Conservation (phyloP, 331 rosid species). For the Rhamnella rubrinervis region DNA sequence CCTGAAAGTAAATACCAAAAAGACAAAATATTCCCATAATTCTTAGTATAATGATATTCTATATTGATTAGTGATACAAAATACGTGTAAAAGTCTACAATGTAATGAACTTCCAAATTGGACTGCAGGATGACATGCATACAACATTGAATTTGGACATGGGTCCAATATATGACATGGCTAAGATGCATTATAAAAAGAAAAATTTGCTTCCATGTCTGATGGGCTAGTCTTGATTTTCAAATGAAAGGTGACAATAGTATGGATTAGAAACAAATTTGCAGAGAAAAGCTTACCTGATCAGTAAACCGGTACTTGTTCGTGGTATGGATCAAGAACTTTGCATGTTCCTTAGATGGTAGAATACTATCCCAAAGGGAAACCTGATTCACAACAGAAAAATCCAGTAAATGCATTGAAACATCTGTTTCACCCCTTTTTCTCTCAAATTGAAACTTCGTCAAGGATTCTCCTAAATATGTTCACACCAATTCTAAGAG, state of each 20-base stretch:
- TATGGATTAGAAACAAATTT: neutral
- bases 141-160: no score
- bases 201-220: neutral
- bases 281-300: conserved; percentile 40
- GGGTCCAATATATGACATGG: no score
- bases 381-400: conserved; percentile 28
- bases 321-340: conserved; percentile 53
- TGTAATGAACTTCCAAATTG: no score
- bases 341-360: conserved; percentile 58
- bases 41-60: no score
- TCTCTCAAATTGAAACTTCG: no score
- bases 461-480: no score
- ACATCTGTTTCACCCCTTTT: neutral
- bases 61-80: no score
- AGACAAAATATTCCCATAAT: neutral
- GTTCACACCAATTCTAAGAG: no score
- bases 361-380: conserved; percentile 80
- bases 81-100: no score
- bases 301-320: conserved; percentile 73
- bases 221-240: neutral
- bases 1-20: conserved; percentile 34
- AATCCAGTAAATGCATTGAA: neutral
- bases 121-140: no score
- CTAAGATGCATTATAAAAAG: neutral
- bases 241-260: neutral